Evolutionary conservation across 306 rosid species (phyloP).

Genomic region (Cicer judaicum): DNA sequence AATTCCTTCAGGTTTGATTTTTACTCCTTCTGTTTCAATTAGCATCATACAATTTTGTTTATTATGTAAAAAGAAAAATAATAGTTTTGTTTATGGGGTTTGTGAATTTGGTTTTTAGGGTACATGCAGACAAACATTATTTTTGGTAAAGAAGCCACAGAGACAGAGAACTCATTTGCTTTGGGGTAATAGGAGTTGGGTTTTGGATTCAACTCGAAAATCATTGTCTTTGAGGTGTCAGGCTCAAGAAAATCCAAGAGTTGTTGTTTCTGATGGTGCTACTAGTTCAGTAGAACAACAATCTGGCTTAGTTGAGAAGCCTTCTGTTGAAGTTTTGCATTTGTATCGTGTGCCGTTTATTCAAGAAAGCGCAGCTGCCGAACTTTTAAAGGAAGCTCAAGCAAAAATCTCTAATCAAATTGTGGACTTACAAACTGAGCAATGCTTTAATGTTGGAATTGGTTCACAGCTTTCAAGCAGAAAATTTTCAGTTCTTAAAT

Average conservation of each 20-base stretch:
- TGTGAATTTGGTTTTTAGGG: constrained; percentile 59
- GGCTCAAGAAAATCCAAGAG: constrained; percentile 59
- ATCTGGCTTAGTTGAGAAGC: constrained; percentile 57
- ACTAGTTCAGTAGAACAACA: constrained; percentile 55
- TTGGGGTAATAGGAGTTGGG: constrained; percentile 52
- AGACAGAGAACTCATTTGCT: constrained; percentile 51
- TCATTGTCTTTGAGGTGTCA: constrained; percentile 54
- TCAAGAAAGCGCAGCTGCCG: constrained; percentile 71
- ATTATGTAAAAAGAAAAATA: no score
- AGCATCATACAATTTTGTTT: background rate
- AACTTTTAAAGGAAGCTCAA: constrained; percentile 75
- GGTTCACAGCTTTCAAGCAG: constrained; percentile 53
- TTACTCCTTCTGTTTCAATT: background rate
- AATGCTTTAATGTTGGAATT: constrained; percentile 78
- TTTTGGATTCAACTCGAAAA: constrained; percentile 44
- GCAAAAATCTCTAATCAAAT: constrained; percentile 68
- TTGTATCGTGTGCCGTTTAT: constrained; percentile 69
- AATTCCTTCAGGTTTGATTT: constrained; percentile 59
- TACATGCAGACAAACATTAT: constrained; percentile 49
- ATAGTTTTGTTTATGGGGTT: background rate
- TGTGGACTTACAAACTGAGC: constrained; percentile 75
- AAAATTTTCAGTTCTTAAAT: constrained; percentile 64
- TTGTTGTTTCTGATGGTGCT: constrained; percentile 57
- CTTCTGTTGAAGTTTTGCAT: constrained; percentile 63
- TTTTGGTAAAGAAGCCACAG: constrained; percentile 50